Evolutionary conservation across 2,329 filamentous ascomycete species (phyloP).

Genomic region (Metarhizium brunneum): DNA sequence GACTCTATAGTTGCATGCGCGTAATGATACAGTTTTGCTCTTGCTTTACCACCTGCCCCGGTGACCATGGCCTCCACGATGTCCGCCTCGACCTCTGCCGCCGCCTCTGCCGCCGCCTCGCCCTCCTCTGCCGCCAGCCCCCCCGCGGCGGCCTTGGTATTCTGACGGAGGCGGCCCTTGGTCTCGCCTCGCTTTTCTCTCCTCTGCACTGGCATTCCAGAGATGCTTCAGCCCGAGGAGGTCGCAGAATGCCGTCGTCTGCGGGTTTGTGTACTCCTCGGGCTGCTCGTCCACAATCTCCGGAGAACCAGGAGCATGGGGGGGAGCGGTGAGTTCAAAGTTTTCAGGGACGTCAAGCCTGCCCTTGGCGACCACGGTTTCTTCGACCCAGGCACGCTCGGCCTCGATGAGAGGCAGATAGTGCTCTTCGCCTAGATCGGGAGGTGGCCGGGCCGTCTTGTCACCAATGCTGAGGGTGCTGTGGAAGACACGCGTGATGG

Average conservation of each 20-base stretch:
- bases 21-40: neutral
- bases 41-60: neutral
- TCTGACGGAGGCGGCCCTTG: constrained; percentile 43
- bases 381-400: constrained; percentile 71
- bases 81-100: constrained; percentile 17
- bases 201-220: constrained; percentile 63
- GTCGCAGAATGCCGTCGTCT: constrained; percentile 74
- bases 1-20: neutral
- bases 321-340: constrained; percentile 67
- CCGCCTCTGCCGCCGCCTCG: constrained; percentile 26
- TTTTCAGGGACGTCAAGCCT: constrained; percentile 66
- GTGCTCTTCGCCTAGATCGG: constrained; percentile 56
- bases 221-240: constrained; percentile 69
- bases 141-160: constrained; percentile 22
- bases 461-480: constrained; percentile 55
- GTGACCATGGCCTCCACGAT: neutral
- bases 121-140: constrained; percentile 27
- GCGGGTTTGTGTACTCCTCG: constrained; percentile 75
- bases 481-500: constrained; percentile 79
- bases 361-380: constrained; percentile 55
- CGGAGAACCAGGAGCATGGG: constrained; percentile 49
- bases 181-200: constrained; percentile 50
- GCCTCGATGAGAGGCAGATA: constrained; percentile 61
- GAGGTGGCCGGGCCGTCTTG: constrained; percentile 38
- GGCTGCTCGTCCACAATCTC: constrained; percentile 55